Conservation (phyloP, 164 flowering plant species). For the Santalum album region DNA sequence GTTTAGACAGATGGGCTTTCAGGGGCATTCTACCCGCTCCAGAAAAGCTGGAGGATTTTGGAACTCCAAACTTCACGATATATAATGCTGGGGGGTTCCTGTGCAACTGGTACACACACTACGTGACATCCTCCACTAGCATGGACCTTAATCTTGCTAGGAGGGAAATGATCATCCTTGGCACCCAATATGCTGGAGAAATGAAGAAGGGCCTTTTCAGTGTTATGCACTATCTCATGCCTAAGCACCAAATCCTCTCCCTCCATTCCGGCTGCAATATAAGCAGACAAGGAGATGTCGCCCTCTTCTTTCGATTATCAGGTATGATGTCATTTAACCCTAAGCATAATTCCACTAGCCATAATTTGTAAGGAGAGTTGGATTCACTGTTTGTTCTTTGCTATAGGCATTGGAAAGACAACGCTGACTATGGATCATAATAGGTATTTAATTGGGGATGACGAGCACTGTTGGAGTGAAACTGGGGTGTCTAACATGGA, state of each 20-base stretch:
- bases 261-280: constrained; percentile 98
- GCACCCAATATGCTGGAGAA: constrained; percentile 99
- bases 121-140: constrained; percentile 99
- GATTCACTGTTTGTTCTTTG: too few species aligned
- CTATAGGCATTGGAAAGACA: constrained; percentile 92
- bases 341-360: too few species aligned
- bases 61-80: constrained; percentile 99
- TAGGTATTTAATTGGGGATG: constrained; percentile 85
- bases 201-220: constrained; percentile 99
- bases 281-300: constrained; percentile 96
- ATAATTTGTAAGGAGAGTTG: too few species aligned
- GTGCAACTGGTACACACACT: constrained; percentile 95
- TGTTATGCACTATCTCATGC: constrained; percentile 99
- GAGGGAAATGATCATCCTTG: constrained; percentile 98
- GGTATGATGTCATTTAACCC: constrained; percentile 44
- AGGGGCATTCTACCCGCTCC: constrained; percentile 99
- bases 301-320: constrained; percentile 98
- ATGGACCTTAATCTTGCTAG: constrained; percentile 84
- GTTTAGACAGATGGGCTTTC: constrained; percentile 30
- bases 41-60: constrained; percentile 95
- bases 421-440: constrained; percentile 93
- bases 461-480: constrained; percentile 97
- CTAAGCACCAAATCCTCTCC: constrained; percentile 89
- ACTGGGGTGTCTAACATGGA: constrained; percentile 97
- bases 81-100: constrained; percentile 99